Conservation (phyloP, 768 basidiomycete species). For the Mycena indigotica region DNA sequence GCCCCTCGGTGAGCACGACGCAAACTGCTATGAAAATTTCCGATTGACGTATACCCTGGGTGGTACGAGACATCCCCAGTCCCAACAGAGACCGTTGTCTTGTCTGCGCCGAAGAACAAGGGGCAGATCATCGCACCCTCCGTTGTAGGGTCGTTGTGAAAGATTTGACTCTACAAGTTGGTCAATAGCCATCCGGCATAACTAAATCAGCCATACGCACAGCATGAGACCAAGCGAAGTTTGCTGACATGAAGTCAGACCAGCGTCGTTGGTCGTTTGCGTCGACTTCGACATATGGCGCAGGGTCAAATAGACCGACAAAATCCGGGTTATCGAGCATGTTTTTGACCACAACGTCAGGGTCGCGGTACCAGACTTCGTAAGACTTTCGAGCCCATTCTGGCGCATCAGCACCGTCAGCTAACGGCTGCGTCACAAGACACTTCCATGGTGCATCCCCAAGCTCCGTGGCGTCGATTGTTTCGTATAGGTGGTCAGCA, state of each 20-base stretch:
- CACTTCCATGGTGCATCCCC: conserved; percentile 32
- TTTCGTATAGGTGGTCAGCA: conserved; percentile 28
- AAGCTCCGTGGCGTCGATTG: conserved; percentile 28
- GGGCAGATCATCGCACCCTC: conserved; percentile 11
- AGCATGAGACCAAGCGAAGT: conserved; percentile 44
- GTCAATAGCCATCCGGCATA: background rate
- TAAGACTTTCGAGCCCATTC: conserved; percentile 35
- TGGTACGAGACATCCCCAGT: background rate
- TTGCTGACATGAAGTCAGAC: conserved; percentile 43
- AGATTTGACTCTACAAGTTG: conserved; percentile 5
- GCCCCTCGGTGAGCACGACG: background rate
- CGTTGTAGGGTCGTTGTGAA: background rate
- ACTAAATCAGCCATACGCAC: conserved; percentile 19
- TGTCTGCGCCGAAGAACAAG: background rate
- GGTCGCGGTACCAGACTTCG: conserved; percentile 38
- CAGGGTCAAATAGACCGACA: conserved; percentile 32
- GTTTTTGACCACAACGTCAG: conserved; percentile 28
- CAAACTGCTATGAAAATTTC: background rate
- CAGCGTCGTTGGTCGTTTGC: conserved; percentile 27
- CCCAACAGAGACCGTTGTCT: background rate
- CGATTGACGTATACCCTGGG: background rate
- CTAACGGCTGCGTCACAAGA: conserved; percentile 22
- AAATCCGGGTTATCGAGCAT: conserved; percentile 39
- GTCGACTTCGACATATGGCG: conserved; percentile 31
- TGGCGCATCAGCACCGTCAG: conserved; percentile 22